A percentile compares a stretch with the other conserved stretches of the same genome.
Conservation (phyloP, 306 rosid genomes). For the Cucumis cinereus region DNA sequence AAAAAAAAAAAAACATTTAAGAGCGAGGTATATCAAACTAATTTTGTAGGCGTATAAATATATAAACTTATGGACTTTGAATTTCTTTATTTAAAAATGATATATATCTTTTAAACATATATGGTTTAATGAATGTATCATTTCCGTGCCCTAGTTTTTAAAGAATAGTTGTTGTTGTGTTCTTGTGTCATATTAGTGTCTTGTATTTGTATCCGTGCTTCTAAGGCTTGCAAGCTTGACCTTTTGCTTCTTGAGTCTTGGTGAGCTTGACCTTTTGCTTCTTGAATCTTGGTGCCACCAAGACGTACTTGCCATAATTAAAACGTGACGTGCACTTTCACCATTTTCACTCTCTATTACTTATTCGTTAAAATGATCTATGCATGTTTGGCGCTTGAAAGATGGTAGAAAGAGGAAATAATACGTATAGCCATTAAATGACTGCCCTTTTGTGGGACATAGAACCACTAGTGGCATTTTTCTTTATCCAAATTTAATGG, state of each 20-base stretch:
- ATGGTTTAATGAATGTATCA: too few species aligned
- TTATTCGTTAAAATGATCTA: not conserved
- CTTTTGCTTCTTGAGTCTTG: not conserved
- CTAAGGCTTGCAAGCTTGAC: too few species aligned
- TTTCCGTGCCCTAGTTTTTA: too few species aligned
- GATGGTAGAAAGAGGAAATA: not conserved
- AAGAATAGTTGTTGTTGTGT: too few species aligned
- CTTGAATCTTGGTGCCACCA: not conserved
- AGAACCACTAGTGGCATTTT: not conserved
- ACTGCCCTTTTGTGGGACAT: not conserved
- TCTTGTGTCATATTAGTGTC: too few species aligned
- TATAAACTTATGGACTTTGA: too few species aligned
- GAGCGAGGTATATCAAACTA: too few species aligned
- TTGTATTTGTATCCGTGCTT: too few species aligned
- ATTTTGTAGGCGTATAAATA: too few species aligned
- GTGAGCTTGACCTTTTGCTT: not conserved
- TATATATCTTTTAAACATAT: too few species aligned
- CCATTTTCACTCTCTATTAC: not conserved
- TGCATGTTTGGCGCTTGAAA: not conserved
- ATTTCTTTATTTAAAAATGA: too few species aligned
- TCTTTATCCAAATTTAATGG: not conserved
- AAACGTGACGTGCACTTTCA: not conserved
- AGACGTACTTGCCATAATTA: not conserved
- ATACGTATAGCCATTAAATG: not conserved
- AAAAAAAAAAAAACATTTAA: too few species aligned